Base-by-base conservation (phyloP, 768 basidiomycete species). In the Glaciozyma martinii region DNA sequence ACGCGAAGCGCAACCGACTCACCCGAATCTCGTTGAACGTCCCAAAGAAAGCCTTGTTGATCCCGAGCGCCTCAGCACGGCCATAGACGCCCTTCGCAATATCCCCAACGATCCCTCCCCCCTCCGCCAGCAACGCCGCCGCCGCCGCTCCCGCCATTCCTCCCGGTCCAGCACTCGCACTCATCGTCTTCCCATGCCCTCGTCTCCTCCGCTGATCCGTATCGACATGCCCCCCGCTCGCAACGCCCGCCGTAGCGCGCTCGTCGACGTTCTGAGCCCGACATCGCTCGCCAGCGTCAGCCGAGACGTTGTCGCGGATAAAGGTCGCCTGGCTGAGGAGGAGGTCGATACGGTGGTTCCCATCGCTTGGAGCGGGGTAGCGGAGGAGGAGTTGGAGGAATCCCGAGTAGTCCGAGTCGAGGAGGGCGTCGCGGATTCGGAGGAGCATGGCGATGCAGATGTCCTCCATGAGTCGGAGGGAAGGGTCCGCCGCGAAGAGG, bases 371-470 rank as follows among this genome's bases (percentile, higher is more conserved):
- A 6, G 83, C 76, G 19, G 94, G 90, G 77, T 97, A 98, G 61
- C 89, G 89, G 44, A 99, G 79, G 25, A 98, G 81, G 62, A 81
- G 80, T 29, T 90, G 90, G 32, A 99, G 79, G 71, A 95, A 87
- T 2, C 81, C 82, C 61, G 85, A 89, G 76, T 94, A 94, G 76
- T 94, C 92, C 94, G 72, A 52, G 67, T 74, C 23, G 30, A 73
- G 33, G 47, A 61, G 66, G 46, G 49, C 82, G 73, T 91, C 91
- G 56, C 95, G 86, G 72, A 97, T 89, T 60, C 95, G 85, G 61
- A 98, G 83, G 23, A 99, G 82, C 92, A 98, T 93, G 2, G 90
- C 89, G 25, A 97, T 85, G 73, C 90, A 92, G 58, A 94, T 79
- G 86, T 89, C 93, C 60, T 86, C 84, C 1, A 86, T 84, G 44